Conservation (phyloP, 176 grass and related monocot genomes). For the Thalia dealbata region DNA sequence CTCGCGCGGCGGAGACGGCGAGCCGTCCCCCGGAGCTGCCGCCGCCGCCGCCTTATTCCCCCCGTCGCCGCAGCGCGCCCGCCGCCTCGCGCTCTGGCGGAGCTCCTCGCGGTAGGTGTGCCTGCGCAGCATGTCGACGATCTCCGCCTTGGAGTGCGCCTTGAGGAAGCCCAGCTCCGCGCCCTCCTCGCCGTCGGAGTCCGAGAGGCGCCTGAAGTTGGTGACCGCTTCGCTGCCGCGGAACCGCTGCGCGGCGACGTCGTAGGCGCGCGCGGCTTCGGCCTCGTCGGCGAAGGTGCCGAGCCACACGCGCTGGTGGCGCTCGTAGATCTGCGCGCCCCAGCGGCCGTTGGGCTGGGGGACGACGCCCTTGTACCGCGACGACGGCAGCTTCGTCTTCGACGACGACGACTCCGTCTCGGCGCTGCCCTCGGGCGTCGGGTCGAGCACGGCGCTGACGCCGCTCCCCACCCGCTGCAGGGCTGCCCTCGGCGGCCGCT, state of each 20-base stretch:
- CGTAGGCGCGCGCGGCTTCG: conserved; percentile 64
- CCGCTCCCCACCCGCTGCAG: background rate
- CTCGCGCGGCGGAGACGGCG: background rate
- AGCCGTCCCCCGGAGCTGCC: background rate
- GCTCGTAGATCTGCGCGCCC: conserved; percentile 98
- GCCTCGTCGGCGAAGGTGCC: conserved; percentile 76
- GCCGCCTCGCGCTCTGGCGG: background rate
- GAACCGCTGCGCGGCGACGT: conserved; percentile 79
- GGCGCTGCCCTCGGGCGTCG: background rate
- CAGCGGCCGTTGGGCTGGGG: conserved; percentile 91
- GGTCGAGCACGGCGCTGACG: background rate
- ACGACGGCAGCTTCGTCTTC: conserved; percentile 44
- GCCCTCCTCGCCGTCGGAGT: conserved; percentile 24
- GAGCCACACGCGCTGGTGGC: conserved; percentile 91
- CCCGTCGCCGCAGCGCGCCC: background rate
- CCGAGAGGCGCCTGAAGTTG: conserved; percentile 57
- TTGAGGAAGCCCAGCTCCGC: background rate
- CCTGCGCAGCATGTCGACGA: conserved; percentile 16
- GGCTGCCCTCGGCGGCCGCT: background rate
- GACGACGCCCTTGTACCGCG: conserved; percentile 88
- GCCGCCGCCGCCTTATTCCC: too few relatives aligned
- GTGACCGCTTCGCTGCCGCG: conserved; percentile 81
- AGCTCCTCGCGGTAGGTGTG: conserved; percentile 6
- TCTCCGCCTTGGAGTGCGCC: conserved; percentile 10
- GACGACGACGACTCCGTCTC: background rate